Percentiles rank a stretch among this genome's conserved stretches.
Evolutionary conservation across 495 filamentous ascomycete species (phyloP).

Genomic region (Delitschia confertaspora): DNA sequence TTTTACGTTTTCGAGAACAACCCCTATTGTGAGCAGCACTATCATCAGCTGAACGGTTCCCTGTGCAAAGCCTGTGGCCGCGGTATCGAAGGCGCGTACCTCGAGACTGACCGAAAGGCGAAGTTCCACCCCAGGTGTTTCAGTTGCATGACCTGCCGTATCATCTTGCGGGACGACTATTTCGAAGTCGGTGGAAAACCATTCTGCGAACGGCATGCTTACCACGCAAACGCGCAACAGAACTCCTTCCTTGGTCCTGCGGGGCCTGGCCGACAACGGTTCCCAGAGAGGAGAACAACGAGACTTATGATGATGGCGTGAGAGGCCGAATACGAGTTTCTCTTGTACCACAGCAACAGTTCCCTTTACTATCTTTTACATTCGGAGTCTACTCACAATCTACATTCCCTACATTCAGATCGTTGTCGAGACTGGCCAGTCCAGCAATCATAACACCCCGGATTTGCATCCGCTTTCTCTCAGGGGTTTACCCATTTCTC

Average conservation of each 20-base stretch:
- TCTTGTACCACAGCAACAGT: too few species aligned
- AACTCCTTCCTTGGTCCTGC: constrained; percentile 33
- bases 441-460: too few species aligned
- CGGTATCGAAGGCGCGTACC: constrained; percentile 89
- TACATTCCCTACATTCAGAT: too few species aligned
- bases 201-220: constrained; percentile 84
- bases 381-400: too few species aligned
- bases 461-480: too few species aligned
- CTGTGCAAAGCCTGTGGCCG: constrained; percentile 68
- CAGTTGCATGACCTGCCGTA: constrained; percentile 52
- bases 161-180: constrained; percentile 41
- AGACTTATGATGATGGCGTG: constrained; percentile 71
- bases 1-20: constrained; percentile 86
- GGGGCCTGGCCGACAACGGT: constrained; percentile 14
- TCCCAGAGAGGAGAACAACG: constrained; percentile 71
- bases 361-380: too few species aligned
- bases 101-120: constrained; percentile 68
- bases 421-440: too few species aligned
- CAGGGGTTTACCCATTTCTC: too few species aligned
- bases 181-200: constrained; percentile 57
- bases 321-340: too few species aligned
- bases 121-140: constrained; percentile 88
- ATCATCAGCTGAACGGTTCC: constrained; percentile 82
- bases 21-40: constrained; percentile 87
- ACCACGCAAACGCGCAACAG: constrained; percentile 46